Evolutionary conservation across 2,329 filamentous ascomycete species (phyloP).

Genomic region (Gaeumannomyces sp.): DNA sequence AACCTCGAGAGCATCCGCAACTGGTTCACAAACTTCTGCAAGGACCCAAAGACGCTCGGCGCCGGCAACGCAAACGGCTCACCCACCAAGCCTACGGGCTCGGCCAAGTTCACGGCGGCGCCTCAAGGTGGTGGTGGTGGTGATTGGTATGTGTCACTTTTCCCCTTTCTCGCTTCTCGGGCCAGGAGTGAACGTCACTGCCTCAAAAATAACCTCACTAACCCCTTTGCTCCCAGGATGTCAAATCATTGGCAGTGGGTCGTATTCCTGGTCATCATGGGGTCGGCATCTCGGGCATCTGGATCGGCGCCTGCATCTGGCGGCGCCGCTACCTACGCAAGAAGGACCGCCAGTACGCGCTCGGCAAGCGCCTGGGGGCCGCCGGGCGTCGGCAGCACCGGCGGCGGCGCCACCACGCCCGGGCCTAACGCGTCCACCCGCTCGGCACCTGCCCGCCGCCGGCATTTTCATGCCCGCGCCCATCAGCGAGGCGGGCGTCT

Average conservation of each 20-base stretch:
- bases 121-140: conserved; percentile 22
- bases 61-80: background rate
- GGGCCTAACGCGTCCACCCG: conserved; percentile 20
- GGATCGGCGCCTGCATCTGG: conserved; percentile 62
- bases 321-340: conserved; percentile 68
- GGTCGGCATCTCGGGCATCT: conserved; percentile 60
- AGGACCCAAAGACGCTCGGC: conserved; percentile 28
- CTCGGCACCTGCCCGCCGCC: conserved; percentile 26
- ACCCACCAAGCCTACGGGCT: background rate
- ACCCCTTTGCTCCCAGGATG: conserved; percentile 43
- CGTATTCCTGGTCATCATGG: conserved; percentile 70
- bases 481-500: conserved; percentile 24
- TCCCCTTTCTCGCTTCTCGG: background rate
- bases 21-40: conserved; percentile 68
- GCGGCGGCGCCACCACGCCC: conserved; percentile 16
- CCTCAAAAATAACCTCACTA: background rate
- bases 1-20: conserved; percentile 53
- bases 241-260: conserved; percentile 72
- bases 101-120: background rate
- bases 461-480: conserved; percentile 34
- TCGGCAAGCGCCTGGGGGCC: conserved; percentile 34
- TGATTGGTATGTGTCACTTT: conserved; percentile 23
- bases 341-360: conserved; percentile 51
- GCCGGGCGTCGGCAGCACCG: conserved; percentile 27
- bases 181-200: too few species aligned